Base-by-base conservation (phyloP, 495 filamentous ascomycete species). In the Letharia columbiana region DNA sequence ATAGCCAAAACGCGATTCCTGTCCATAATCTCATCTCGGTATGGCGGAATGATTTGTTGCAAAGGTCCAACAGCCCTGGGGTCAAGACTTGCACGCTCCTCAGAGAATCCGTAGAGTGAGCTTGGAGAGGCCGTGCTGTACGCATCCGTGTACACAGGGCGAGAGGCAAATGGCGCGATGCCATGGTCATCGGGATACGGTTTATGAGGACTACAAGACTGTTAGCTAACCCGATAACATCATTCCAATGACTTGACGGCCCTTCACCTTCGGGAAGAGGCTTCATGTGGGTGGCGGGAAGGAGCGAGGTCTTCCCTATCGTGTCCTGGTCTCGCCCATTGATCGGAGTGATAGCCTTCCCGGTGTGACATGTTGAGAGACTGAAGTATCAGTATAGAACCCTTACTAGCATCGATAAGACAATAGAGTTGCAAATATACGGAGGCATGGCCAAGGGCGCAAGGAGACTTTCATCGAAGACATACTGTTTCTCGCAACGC, bases 151-250 rank as follows among this genome's bases (percentile, higher is more conserved):
- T 66, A 50, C 35, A 52, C 47, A 50, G 58, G 44, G 64, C 40
- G 57, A 50, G 58, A 59, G 28, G 56, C 45, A 33, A 66, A 66
- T 41, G 64, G 58, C n/a, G 57, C 57, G 40, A 60, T 52, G 33
- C 64, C 45, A 15, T 49, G 64, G 31, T 61, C 64, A 54, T 66
- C 58, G 12, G 64, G 64, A 61, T 61, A 59, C 35, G 64, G 58
- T 18, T 40, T 54, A 4, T 47, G 47, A 49, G 44, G 60, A 42
- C 64, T 66, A 40, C 0, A 54, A 60, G 33, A 42, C 33, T 9
- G 33, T 66, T 54, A 66, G 64, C 45, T 15, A 52, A 66, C 17
- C 12, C 15, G 1, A 59, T 47, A 31, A 31, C 23, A 60, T 45
- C 18, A 37, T 56, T 35, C 15, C 45, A 33, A 28, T 59, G 31